phyloP scores from a whole-genome alignment of 2,329 filamentous ascomycete genomes.

The Iodosphaeria phyllophila region DNA sequence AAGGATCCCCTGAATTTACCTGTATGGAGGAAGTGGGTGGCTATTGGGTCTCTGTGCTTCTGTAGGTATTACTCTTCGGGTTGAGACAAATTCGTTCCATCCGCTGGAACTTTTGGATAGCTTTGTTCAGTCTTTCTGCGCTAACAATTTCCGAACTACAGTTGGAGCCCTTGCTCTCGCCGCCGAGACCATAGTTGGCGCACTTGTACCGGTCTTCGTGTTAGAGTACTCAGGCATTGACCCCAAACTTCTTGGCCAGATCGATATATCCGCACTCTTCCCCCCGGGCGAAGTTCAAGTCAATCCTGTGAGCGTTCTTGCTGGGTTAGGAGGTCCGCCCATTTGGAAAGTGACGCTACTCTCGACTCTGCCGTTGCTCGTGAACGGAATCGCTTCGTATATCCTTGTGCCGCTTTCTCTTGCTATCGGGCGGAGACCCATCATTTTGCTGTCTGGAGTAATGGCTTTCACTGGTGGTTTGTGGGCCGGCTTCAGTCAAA shows the following conservation, averaged over 20 bases:
- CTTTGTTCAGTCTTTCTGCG: no score
- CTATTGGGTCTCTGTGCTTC: slow-evolving; percentile 11
- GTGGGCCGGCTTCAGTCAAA: slow-evolving; percentile 15
- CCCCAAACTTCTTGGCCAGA: no score
- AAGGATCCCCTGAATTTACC: slow-evolving; percentile 15
- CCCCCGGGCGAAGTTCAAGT: no score
- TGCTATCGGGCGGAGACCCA: slow-evolving; percentile 16
- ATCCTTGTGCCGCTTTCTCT: slow-evolving; percentile 19
- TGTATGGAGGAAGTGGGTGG: slow-evolving; percentile 13
- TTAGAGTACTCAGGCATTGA: slow-evolving; percentile 16
- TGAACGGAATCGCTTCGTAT: slow-evolving; percentile 16
- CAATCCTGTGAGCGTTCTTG: slow-evolving; percentile 11
- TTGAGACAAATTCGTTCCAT: no score
- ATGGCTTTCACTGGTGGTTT: slow-evolving; percentile 17
- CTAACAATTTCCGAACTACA: no score
- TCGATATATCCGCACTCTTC: no score
- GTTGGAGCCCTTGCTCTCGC: slow-evolving; percentile 12
- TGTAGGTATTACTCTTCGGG: no score
- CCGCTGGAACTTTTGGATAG: slow-evolving; percentile 3
- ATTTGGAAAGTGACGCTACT: slow-evolving; percentile 13
- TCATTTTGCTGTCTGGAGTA: slow-evolving; percentile 14
- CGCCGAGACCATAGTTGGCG: slow-evolving; percentile 11
- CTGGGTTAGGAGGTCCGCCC: slow-evolving; percentile 10
- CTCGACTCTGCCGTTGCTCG: slow-evolving; percentile 15
- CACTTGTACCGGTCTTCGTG: slow-evolving; percentile 15